phyloP scores from a whole-genome alignment of 495 filamentous ascomycete species.

The Aspergillus mulundensis region DNA sequence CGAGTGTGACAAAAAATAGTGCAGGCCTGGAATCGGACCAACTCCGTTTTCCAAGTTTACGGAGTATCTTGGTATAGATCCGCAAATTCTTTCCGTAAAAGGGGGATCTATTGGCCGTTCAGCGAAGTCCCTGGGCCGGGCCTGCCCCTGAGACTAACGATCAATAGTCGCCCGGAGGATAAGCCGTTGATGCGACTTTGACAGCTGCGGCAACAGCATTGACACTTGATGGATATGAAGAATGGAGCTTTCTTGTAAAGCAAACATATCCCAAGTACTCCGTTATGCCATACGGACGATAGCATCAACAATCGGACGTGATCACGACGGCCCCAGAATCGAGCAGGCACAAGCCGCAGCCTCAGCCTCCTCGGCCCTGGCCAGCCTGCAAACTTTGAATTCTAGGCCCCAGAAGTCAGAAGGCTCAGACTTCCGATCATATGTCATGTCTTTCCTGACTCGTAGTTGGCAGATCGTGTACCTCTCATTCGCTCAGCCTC shows the following conservation, averaged over 20 bases:
- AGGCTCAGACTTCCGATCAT: neutral
- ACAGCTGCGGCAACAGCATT: neutral
- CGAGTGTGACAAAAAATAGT: too few species aligned
- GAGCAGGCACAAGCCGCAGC: too few species aligned
- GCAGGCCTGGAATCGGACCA: too few species aligned
- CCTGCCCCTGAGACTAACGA: conserved; percentile 3
- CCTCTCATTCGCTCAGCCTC: neutral
- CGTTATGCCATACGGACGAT: neutral
- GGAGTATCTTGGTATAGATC: neutral
- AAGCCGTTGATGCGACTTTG: conserved; percentile 9
- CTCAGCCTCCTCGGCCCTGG: too few species aligned
- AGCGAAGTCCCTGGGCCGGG: neutral
- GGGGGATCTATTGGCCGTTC: neutral
- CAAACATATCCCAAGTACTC: neutral
- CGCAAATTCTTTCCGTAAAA: neutral
- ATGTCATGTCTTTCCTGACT: neutral
- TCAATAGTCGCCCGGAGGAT: conserved; percentile 6
- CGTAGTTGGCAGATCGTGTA: neutral
- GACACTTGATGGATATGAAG: neutral
- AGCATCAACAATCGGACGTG: too few species aligned
- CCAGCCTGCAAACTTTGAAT: too few species aligned
- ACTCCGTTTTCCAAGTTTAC: neutral
- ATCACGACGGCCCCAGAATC: too few species aligned
- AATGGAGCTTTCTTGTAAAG: neutral
- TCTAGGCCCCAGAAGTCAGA: neutral